Evolutionary conservation across 2,329 filamentous ascomycete species (phyloP), one percentile per base, ranked within the genome.

Genomic region (Diaporthe sp.): DNA sequence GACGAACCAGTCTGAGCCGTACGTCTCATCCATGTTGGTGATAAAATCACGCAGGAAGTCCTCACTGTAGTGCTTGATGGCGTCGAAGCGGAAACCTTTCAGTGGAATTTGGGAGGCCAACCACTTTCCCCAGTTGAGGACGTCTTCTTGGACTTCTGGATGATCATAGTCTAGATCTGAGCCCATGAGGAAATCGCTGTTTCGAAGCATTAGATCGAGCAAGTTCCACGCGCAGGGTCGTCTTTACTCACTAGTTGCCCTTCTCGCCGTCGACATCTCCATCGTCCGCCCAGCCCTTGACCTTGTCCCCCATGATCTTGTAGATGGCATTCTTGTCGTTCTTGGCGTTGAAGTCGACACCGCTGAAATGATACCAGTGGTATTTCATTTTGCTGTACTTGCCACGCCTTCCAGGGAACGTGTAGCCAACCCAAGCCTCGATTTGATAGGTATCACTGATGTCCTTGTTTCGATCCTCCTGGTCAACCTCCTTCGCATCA

Each of bases 21-120:
- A 84, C 0, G 81, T 82, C 56, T 85, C 84, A 78, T 89, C 88
- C 74, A 94, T 82, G 59, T 88, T 84, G 8, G 84, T 83, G 68
- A 94, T 88, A 82, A 93, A 93, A n/a, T 90, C 86, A 55, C 86
- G 87, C 42, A 92, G 87, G 79, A 94, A 94, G n/a, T 86, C 85
- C 74, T 89, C 88, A 37, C 90, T 92, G 81, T 92, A 94, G 82
- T 95, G 93, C 82, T 94, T 93, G 39, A 92, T 90, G 17, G 93
- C 93, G 80, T 95, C 93, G 68, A 94, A 88, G 25, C 93, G 87
- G 81, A 94, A 92, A 1, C 92, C 93, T 75, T 88, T 86, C 15
- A 94, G 83, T 0, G 89, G 88, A 0, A 94, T 80, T 74, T 92
- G 85, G 8, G 88, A 83, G 1, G 88, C 87, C 73, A 95, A 86